phyloP scores from a whole-genome alignment of 2,329 filamentous ascomycete genomes.

The Phaeosphaeria sp. region DNA sequence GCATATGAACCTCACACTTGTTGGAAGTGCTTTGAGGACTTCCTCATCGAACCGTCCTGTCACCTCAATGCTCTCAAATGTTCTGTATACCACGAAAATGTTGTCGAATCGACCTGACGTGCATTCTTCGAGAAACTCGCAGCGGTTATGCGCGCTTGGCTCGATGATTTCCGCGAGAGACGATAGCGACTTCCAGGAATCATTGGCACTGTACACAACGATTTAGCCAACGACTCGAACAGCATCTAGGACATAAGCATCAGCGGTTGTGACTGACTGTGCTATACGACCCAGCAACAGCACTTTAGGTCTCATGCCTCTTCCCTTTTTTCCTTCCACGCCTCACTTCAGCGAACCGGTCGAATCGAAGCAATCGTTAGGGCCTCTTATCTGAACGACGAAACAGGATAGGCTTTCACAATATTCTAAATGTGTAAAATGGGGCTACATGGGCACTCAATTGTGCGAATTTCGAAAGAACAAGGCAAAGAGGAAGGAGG shows the following conservation, averaged over 20 bases:
- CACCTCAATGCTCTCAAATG: slow-evolving; percentile 67
- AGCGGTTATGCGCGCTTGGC: slow-evolving; percentile 66
- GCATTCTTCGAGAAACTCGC: slow-evolving; percentile 73
- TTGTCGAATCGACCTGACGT: slow-evolving; percentile 69
- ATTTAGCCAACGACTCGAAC: background rate
- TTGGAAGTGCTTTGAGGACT: slow-evolving; percentile 61
- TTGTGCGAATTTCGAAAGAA: background rate
- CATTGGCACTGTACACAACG: slow-evolving; percentile 62
- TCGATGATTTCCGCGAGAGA: slow-evolving; percentile 69
- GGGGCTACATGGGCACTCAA: background rate
- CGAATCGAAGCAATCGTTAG: background rate
- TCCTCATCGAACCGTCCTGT: slow-evolving; percentile 76
- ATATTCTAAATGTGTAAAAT: background rate
- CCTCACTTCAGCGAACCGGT: background rate
- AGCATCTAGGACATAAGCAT: background rate
- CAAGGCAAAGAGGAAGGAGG: background rate
- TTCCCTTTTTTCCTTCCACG: slow-evolving; percentile 11
- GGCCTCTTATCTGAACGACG: background rate
- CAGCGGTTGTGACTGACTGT: slow-evolving; percentile 58
- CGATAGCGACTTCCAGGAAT: slow-evolving; percentile 67
- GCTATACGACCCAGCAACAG: slow-evolving; percentile 69
- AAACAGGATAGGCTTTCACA: background rate
- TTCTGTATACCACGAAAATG: slow-evolving; percentile 71
- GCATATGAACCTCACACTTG: slow-evolving; percentile 48
- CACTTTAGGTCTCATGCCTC: slow-evolving; percentile 60